phyloP scores from a whole-genome alignment of 345 rosid species.

The Brassica rapa region DNA sequence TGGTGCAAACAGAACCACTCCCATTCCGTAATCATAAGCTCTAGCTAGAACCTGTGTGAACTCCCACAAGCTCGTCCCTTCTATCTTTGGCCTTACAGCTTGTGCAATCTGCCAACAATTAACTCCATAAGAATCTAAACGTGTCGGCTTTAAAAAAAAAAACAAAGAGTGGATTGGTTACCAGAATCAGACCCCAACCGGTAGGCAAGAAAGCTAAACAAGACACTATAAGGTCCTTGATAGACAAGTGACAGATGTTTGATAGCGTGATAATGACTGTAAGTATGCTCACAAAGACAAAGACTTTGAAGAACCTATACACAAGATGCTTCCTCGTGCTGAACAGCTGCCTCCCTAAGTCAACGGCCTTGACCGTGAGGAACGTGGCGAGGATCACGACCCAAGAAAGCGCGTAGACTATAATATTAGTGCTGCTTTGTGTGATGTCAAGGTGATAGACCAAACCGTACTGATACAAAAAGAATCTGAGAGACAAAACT shows the following conservation, averaged over 20 bases:
- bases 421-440: conserved; percentile 72
- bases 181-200: conserved; percentile 96
- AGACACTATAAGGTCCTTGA: conserved; percentile 74
- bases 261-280: conserved; percentile 69
- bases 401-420: conserved; percentile 94
- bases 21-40: conserved; percentile 97
- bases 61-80: conserved; percentile 73
- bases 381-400: conserved; percentile 79
- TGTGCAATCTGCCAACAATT: conserved; percentile 67
- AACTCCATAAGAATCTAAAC: not conserved
- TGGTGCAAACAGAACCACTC: conserved; percentile 75
- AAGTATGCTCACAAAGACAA: conserved; percentile 73
- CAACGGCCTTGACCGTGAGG: conserved; percentile 85
- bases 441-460: conserved; percentile 98
- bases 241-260: conserved; percentile 63
- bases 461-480: conserved; percentile 92
- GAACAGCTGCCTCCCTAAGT: conserved; percentile 78
- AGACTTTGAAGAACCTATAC: conserved; percentile 79
- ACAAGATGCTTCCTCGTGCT: conserved; percentile 71
- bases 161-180: conserved; percentile 30
- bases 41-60: conserved; percentile 70
- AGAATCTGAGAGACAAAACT: conserved; percentile 78
- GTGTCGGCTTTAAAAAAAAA: not conserved
- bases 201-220: conserved; percentile 91
- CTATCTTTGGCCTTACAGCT: conserved; percentile 80